A percentile compares a stretch with the other conserved stretches of the same genome.
These are phyloP conservation scores for Oxytropis ochrocephala DNA, from an alignment of 306 rosid genomes.

Conservation along the genomic window DNA sequence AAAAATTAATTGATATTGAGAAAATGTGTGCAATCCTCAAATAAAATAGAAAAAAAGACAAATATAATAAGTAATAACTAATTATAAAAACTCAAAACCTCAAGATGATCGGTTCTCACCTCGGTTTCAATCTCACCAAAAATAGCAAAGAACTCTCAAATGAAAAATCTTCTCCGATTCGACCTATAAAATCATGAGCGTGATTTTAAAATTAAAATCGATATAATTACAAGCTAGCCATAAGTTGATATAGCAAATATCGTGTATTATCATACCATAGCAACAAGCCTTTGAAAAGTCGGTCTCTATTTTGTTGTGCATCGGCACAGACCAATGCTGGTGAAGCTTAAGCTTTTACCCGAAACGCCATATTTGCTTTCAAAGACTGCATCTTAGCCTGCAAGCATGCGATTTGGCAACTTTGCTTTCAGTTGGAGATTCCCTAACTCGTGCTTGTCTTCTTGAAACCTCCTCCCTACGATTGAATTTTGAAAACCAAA, in stretches of 20 bases:
- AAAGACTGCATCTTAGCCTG: constrained; percentile 78
- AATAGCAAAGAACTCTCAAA: constrained; percentile 53
- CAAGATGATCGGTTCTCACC: no score
- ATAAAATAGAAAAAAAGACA: no score
- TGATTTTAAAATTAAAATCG: constrained; percentile 11
- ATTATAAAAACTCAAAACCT: no score
- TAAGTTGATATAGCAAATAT: not conserved
- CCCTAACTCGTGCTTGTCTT: constrained; percentile 78
- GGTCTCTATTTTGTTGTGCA: constrained; percentile 89
- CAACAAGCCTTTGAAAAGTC: constrained; percentile 95
- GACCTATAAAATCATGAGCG: constrained; percentile 48
- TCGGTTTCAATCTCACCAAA: no score
- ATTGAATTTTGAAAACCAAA: constrained; percentile 30
- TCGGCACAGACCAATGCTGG: constrained; percentile 94
- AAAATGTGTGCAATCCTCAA: no score
- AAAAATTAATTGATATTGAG: no score
- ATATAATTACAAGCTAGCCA: constrained; percentile 10
- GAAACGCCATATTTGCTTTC: constrained; percentile 89
- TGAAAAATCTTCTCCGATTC: constrained; percentile 86
- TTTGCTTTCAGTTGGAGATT: constrained; percentile 67
- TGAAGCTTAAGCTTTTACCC: constrained; percentile 91
- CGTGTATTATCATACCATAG: no score
- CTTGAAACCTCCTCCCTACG: constrained; percentile 72
- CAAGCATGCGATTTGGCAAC: no score
- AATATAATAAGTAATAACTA: no score